Evolutionary conservation across 2,329 filamentous ascomycete species (phyloP).

Genomic region (Colletotrichum sp.): DNA sequence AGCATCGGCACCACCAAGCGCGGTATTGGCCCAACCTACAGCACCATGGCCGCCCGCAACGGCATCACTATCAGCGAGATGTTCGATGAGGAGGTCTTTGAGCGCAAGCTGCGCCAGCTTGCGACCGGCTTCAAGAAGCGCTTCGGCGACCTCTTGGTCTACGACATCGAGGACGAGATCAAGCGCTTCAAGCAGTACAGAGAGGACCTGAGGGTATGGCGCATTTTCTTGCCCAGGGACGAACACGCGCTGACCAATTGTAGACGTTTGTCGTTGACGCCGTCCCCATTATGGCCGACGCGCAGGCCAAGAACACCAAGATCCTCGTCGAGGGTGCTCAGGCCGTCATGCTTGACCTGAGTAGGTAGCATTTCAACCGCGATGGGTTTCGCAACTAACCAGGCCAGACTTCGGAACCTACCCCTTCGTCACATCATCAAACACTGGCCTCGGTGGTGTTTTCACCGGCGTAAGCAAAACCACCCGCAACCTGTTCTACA

Average conservation of each 20-base stretch:
- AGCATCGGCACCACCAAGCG: conserved; percentile 41
- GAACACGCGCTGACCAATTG: background rate
- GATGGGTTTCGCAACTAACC: too few relatives aligned
- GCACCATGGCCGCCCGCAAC: conserved; percentile 63
- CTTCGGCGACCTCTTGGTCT: conserved; percentile 69
- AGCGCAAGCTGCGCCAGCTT: conserved; percentile 67
- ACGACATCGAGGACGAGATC: conserved; percentile 75
- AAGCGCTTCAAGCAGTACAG: conserved; percentile 22
- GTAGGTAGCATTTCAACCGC: background rate
- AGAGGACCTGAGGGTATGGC: conserved; percentile 7
- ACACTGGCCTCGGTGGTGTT: conserved; percentile 23
- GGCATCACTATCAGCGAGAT: conserved; percentile 72
- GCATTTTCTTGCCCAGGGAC: accelerated
- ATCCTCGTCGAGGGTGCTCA: conserved; percentile 75
- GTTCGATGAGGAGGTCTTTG: conserved; percentile 70
- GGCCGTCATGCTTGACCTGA: conserved; percentile 62
- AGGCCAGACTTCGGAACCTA: conserved; percentile 56
- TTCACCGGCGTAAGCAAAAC: conserved; percentile 8
- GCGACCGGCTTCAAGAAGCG: conserved; percentile 69
- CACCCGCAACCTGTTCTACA: background rate
- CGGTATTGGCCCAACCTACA: conserved; percentile 44
- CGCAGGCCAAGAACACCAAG: conserved; percentile 61
- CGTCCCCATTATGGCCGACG: conserved; percentile 66
- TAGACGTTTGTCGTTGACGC: conserved; percentile 66
- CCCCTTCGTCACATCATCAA: conserved; percentile 39